phyloP scores from a whole-genome alignment of 257 asterid genomes.

The Forsythia suspensa region DNA sequence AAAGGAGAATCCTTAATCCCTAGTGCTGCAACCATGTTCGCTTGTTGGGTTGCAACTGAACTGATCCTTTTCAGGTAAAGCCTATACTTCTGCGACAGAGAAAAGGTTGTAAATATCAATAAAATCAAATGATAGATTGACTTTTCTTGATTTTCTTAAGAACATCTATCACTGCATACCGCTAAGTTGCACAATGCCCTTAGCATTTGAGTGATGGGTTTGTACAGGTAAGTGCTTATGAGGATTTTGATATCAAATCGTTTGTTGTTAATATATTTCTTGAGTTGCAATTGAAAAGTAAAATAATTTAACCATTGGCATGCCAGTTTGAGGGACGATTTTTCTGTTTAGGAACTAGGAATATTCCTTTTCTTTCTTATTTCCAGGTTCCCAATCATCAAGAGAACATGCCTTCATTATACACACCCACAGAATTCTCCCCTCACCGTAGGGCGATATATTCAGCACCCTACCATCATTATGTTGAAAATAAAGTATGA shows the following conservation, averaged over 20 bases:
- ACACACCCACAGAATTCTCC: background rate
- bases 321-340: background rate
- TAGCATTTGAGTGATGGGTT: background rate
- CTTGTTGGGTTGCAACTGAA: constrained; percentile 78
- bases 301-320: background rate
- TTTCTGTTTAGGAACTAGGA: background rate
- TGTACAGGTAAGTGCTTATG: background rate
- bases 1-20: constrained; percentile 78
- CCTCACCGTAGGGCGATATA: background rate
- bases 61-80: constrained; percentile 64
- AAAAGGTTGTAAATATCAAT: constrained; percentile 14
- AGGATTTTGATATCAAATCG: background rate
- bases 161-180: too few species aligned
- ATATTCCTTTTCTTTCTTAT: background rate
- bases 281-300: background rate
- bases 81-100: constrained; percentile 57
- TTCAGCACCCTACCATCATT: background rate
- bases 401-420: background rate
- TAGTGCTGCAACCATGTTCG: constrained; percentile 78
- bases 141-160: background rate
- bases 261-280: background rate
- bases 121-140: background rate
- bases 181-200: background rate
- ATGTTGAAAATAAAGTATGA: background rate
- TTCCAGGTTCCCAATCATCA: background rate